Base-by-base conservation (phyloP, 805 yeast species). In the Zygosaccharomyces kombuchaensis region DNA sequence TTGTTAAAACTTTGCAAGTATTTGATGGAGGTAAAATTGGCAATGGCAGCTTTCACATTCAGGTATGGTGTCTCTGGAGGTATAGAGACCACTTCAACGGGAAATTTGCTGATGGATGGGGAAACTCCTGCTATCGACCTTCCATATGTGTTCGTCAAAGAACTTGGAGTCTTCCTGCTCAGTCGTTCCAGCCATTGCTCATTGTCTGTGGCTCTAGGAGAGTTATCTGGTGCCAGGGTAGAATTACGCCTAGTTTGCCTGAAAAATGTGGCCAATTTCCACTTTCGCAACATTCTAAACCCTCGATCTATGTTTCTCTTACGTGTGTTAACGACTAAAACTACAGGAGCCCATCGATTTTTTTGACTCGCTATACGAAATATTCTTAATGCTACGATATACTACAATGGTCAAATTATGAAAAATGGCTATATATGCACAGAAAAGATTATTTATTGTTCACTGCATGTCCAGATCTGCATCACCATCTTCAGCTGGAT, bases 131-230 rank as follows among this genome's bases (percentile, higher is more conserved):
- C 26, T 26, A 19, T 26, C 30, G 21, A 16, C 4, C 12, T 4
- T 17, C 5, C 12, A 7, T n/a, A 26, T 27, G 27, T 34, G 25
- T 38, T 26, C 13, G 32, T 34, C 6, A 36, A 26, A 13, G 46
- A 13, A 13, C 16, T 27, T 40, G 14, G 31, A 34, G 46, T 43
- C 43, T 34, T 36, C 19, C 30, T 40, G 29, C 37, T 42, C 29
- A 67, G 36, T 22, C 54, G 46, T 19, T 63, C 60, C 17, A 73
- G 52, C 77, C 77, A 73, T 30, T 58, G 57, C 45, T 73, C 75
- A 47, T 73, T 73, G 37, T 70, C 75, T 2, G 63, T 48, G 12
- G 67, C 68, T 17, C 67, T 67, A 2, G 77, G 76, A 1, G 74
- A 68, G 52, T 67, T 70, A 47, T 67, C 70, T 1, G 69, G 70